Percentiles rank a stretch among this genome's conserved stretches.
Conservation (phyloP, 139 green algal genomes). For the Tetratostichococcus sp. region DNA sequence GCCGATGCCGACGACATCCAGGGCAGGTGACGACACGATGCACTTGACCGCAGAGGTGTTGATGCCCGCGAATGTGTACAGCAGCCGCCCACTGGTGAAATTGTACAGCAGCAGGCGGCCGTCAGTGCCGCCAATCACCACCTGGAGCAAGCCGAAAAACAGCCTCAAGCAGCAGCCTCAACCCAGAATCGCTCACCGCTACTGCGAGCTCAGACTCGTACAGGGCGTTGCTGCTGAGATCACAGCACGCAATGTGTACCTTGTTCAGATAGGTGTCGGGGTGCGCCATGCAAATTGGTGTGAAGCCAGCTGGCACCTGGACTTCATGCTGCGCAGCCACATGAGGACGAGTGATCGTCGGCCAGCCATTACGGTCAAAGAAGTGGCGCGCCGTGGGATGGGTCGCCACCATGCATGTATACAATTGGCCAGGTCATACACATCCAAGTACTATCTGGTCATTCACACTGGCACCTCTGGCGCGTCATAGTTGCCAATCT, state of each 20-base stretch:
- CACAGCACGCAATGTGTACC: no score
- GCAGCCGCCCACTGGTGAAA: constrained; percentile 52
- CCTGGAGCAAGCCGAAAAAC: neutral
- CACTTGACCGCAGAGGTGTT: constrained; percentile 37
- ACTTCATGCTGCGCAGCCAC: neutral
- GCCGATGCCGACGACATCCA: constrained; percentile 92
- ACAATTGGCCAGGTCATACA: no score
- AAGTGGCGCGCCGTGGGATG: neutral
- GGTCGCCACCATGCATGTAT: neutral
- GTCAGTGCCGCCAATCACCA: constrained; percentile 67
- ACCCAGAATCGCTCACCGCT: no score
- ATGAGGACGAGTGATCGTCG: neutral
- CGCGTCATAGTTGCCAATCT: constrained; percentile 47
- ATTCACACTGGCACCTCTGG: constrained; percentile 40
- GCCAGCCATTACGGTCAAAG: neutral
- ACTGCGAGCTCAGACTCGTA: no score
- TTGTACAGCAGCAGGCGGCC: constrained; percentile 90
- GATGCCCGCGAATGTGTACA: constrained; percentile 72
- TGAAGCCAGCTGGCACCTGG: constrained; percentile 47
- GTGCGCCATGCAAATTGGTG: constrained; percentile 83
- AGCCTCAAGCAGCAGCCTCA: no score
- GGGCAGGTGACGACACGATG: constrained; percentile 74
- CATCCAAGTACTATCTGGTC: no score
- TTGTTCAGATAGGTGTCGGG: constrained; percentile 99
- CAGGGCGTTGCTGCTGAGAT: no score